Evolutionary conservation across 495 filamentous ascomycete genomes (phyloP).

Genomic region (Penicillium crystallinum): DNA sequence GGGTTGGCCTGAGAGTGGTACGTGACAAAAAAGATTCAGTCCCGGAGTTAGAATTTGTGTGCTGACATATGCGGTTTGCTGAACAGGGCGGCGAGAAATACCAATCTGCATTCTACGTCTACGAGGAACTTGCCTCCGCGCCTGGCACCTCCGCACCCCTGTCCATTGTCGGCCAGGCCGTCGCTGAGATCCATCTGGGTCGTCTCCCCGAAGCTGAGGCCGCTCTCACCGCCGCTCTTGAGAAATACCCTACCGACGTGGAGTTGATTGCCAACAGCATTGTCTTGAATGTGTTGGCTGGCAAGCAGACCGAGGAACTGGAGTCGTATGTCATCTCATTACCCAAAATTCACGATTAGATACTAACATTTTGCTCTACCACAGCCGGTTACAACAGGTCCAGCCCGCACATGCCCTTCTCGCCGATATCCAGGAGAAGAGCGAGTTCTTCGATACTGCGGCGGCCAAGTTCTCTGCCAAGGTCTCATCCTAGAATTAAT

Average conservation of each 20-base stretch:
- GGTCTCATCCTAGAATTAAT: slow-evolving; percentile 49
- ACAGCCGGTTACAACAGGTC: slow-evolving; percentile 52
- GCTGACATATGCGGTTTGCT: slow-evolving; percentile 1
- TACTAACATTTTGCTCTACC: slow-evolving; percentile 10
- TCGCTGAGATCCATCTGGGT: slow-evolving; percentile 87
- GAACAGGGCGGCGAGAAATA: slow-evolving; percentile 87
- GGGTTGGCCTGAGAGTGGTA: slow-evolving; percentile 87
- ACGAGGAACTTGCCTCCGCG: slow-evolving; percentile 89
- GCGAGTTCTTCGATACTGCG: slow-evolving; percentile 69
- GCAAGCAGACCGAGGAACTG: slow-evolving; percentile 59
- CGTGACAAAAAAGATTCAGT: slow-evolving; percentile 22
- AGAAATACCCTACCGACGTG: slow-evolving; percentile 63
- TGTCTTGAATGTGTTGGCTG: slow-evolving; percentile 69
- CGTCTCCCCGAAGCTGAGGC: slow-evolving; percentile 84
- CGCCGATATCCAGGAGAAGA: slow-evolving; percentile 69
- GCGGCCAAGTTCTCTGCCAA: slow-evolving; percentile 73
- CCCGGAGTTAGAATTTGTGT: background rate
- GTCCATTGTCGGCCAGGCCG: slow-evolving; percentile 76
- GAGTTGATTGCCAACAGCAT: slow-evolving; percentile 76
- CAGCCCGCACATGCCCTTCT: slow-evolving; percentile 62
- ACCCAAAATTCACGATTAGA: background rate
- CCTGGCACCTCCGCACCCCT: slow-evolving; percentile 60
- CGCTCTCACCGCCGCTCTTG: slow-evolving; percentile 72
- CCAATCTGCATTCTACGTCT: slow-evolving; percentile 96
- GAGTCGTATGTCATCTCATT: slow-evolving; percentile 45